Percentiles rank a stretch among this genome's conserved stretches.
These are phyloP conservation scores for Eutrema salsugineum DNA, from an alignment of 441 rosid species.

Conservation along the genomic window DNA sequence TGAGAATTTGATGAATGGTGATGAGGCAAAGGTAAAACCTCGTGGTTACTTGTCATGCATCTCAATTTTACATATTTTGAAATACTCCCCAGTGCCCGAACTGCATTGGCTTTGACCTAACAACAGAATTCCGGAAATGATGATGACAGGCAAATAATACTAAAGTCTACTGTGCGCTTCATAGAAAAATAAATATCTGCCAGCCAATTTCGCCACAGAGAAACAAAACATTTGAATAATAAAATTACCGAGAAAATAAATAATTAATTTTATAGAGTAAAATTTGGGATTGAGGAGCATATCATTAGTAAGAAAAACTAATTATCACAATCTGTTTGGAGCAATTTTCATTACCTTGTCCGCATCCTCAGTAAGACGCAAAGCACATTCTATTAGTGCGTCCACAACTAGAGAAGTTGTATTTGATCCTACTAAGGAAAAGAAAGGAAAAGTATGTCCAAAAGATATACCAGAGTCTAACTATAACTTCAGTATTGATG, in stretches of 20 bases:
- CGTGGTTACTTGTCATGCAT: conserved; percentile 32
- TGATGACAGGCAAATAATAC: conserved; percentile 14
- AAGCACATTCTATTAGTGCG: conserved; percentile 64
- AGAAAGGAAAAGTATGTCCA: conserved; percentile 12
- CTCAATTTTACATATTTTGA: conserved; percentile 54
- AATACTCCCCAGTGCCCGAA: conserved; percentile 93
- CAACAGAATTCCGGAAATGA: not conserved
- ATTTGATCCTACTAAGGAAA: conserved; percentile 37
- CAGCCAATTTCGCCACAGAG: conserved; percentile 5
- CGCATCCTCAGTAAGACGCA: conserved; percentile 77
- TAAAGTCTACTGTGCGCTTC: not conserved
- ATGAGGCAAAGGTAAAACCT: conserved; percentile 26
- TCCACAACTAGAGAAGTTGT: conserved; percentile 36
- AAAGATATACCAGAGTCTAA: not conserved
- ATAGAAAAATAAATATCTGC: not conserved
- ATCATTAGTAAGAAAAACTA: not conserved
- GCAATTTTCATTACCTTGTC: conserved; percentile 67
- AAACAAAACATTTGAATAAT: conserved; percentile 1
- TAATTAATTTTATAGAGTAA: not conserved
- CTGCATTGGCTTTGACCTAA: conserved; percentile 93
- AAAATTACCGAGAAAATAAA: not conserved
- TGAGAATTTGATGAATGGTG: conserved; percentile 21
- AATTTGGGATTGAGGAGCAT: not conserved
- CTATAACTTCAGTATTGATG: conserved; percentile 29
- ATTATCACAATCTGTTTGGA: not conserved